Evolutionary conservation across 495 filamentous ascomycete genomes (phyloP), one percentile per base, ranked within the genome.

Genomic region (Penicillium ucsense): DNA sequence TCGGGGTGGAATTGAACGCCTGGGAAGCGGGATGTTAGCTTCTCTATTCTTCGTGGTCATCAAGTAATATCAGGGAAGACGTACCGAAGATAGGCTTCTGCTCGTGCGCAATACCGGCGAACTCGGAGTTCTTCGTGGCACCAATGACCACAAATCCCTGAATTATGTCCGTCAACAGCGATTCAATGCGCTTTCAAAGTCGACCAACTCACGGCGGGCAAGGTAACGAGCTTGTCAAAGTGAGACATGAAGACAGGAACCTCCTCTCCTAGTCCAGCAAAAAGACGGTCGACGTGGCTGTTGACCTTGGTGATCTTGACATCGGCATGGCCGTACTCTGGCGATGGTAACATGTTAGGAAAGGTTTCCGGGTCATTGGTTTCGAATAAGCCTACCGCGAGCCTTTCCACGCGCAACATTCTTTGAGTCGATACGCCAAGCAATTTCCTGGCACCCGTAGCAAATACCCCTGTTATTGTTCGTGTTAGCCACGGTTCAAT

Each of bases 171-270:
- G 38, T 56, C 43, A 56, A 47, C 38, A 42, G 43, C 1, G 36
- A n/a, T 42, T 27, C 31, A 31, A 4, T 2, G 30, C 36, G 46
- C 31, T 9, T 44, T 39, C 8, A 10, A 35, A 12, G 5, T 49
- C 9, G 51, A 43, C 44, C 32, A 3, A 47, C 55, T 48, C 35
- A 59, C 56, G 2, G 41, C 32, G 38, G 59, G 59, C 45, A 62
- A 41, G 46, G n/a, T 59, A n/a, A 44, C 12, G 7, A 62, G 59
- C 56, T 62, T 62, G 44, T 62, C 59, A 9, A 29, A 46, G 51
- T 62, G 59, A 12, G 59, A 62, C 59, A 62, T 62, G 31, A 46
- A 62, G n/a, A 57, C 56, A 11, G 56, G 30, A 28, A 62, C 53
- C 6, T 29, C 47, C 40, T 60, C 59, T 4, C 38, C 61, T 9